Conservation (phyloP, 1,284 basidiomycete species). For the Ceraceosorus guamensis region DNA sequence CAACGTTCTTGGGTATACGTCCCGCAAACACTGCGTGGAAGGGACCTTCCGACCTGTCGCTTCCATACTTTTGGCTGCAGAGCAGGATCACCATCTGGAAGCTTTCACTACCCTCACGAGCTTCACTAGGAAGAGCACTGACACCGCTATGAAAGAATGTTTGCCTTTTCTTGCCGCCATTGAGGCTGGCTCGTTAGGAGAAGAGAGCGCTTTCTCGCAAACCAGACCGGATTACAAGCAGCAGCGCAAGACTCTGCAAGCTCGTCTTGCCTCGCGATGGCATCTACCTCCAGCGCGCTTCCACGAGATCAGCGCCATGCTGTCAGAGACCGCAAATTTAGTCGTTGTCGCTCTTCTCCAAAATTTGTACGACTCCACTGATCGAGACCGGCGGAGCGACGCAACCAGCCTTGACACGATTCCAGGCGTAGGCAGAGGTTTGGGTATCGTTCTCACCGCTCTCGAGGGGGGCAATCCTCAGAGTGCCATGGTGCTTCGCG, state of each 20-base stretch:
- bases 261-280: too few species aligned
- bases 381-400: too few species aligned
- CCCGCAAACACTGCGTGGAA: constrained; percentile 49
- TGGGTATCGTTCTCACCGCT: too few species aligned
- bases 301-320: not conserved
- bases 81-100: constrained; percentile 49
- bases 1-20: constrained; percentile 63
- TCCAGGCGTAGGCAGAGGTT: too few species aligned
- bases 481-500: too few species aligned
- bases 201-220: not conserved
- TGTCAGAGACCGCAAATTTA: not conserved
- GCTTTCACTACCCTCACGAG: constrained; percentile 62
- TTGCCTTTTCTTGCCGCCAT: constrained; percentile 66
- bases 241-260: too few species aligned
- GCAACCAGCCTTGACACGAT: too few species aligned
- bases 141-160: constrained; percentile 59
- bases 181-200: constrained; percentile 54
- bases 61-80: constrained; percentile 23
- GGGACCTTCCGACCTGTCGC: constrained; percentile 18
- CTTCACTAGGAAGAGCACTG: constrained; percentile 55
- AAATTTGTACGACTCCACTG: not conserved
- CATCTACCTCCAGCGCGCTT: too few species aligned
- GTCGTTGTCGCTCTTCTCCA: not conserved
- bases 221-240: too few species aligned
- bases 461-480: too few species aligned